Evolutionary conservation across 2,329 filamentous ascomycete species (phyloP), one percentile per base, ranked within the genome.

Genomic region (Colletotrichum spinosum): DNA sequence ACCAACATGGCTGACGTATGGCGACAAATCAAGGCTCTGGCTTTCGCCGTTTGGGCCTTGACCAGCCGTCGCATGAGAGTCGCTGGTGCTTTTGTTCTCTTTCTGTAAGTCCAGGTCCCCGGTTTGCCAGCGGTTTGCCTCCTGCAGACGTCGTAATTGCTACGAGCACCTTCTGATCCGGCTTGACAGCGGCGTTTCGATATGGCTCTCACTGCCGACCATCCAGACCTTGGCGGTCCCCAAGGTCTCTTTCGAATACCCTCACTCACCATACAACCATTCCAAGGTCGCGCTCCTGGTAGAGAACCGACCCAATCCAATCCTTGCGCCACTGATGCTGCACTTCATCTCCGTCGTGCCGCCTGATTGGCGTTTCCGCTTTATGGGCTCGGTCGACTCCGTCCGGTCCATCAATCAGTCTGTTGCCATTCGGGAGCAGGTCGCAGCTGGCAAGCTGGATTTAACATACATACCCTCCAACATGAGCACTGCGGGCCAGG

Each of bases 311-410:
- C 71, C 81, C 2, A 77, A 79, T 41, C 78, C 84, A 3, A 75
- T 82, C 67, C 79, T 88, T 46, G 84, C 83, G 3, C 84, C 85
- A 1, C 76, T 86, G 44, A 76, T 86, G 73, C 77, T 87, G 33
- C 85, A 87, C 71, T 85, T 87, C 75, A 86, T 86, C 68, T 77
- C 81, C 4, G 83, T 87, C 17, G 81, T 85, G 2, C 84, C 84
- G 2, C 80, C 82, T 7, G 84, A 86, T 70, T 87, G 84, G 84
- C 81, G 80, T 49, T 85, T 86, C 71, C 71, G 83, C 67, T 86
- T 86, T 77, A 84, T 86, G 79, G 84, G 85, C 58, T 84, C 81
- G 12, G 37, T 72, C 25, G 77, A 79, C 55, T 83, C 81, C 8
- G 80, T 86, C 35, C 74, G 75, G 41, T 70, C 70, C 67, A 71